Conservation (phyloP, 2,329 filamentous ascomycete species). For the Fusarium robinianum region DNA sequence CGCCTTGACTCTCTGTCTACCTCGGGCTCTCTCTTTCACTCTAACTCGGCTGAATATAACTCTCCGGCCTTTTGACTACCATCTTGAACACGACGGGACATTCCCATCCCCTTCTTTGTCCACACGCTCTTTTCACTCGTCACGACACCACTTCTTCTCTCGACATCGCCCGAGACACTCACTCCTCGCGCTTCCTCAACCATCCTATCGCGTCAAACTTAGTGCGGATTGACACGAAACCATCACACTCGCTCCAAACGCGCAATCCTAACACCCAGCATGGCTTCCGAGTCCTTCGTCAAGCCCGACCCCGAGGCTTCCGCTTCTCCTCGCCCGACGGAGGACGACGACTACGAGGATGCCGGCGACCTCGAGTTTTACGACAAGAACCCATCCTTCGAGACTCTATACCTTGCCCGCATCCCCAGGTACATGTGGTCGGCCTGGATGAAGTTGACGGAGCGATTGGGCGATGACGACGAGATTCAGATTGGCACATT, state of each 20-base stretch:
- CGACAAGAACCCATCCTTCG: slow-evolving; percentile 48
- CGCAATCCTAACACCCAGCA: slow-evolving; percentile 23
- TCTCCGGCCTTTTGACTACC: too few relatives aligned
- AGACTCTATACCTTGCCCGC: slow-evolving; percentile 71
- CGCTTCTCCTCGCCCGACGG: slow-evolving; percentile 49
- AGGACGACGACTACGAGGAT: slow-evolving; percentile 70
- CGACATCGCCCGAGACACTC: too few relatives aligned
- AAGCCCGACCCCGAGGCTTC: slow-evolving; percentile 56
- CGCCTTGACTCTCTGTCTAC: too few relatives aligned
- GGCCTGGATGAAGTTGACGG: slow-evolving; percentile 62
- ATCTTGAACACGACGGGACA: too few relatives aligned
- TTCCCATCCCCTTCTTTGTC: too few relatives aligned
- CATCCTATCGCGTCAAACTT: too few relatives aligned
- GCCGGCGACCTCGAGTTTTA: slow-evolving; percentile 63
- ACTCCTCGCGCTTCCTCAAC: too few relatives aligned
- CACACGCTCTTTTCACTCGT: too few relatives aligned
- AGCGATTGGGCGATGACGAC: slow-evolving; percentile 74
- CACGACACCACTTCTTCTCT: too few relatives aligned
- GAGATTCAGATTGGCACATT: slow-evolving; percentile 82
- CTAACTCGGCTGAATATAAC: too few relatives aligned
- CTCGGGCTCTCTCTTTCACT: too few relatives aligned
- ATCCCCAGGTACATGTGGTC: slow-evolving; percentile 82
- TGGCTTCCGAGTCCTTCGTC: slow-evolving; percentile 47
- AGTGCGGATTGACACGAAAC: too few relatives aligned
- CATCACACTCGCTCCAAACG: slow-evolving; percentile 9